These are phyloP conservation scores for Erysimum cheiranthoides DNA, from an alignment of 345 rosid species.

Conservation along the genomic window DNA sequence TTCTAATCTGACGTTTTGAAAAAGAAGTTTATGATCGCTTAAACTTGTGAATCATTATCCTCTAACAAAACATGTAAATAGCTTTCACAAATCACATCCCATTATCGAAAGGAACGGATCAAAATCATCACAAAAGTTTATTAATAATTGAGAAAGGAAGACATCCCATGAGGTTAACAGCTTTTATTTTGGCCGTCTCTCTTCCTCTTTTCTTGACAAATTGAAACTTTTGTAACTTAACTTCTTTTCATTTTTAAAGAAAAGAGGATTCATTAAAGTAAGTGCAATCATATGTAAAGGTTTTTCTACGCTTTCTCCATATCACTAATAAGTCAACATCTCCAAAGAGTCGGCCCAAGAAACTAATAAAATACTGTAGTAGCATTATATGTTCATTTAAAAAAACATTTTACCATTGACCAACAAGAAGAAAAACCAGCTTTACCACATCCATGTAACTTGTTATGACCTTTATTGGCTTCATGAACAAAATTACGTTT, in stretches of 20 bases:
- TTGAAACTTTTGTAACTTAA: slow-evolving; percentile 34
- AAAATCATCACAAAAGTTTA: slow-evolving; percentile 31
- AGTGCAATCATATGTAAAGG: slow-evolving; percentile 35
- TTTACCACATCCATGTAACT: not conserved
- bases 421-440: not conserved
- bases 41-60: not conserved
- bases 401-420: not conserved
- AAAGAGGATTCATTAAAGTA: slow-evolving; percentile 31
- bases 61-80: not conserved
- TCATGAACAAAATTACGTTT: not conserved
- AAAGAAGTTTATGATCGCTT: not conserved
- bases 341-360: slow-evolving; percentile 16
- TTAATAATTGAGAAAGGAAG: slow-evolving; percentile 40
- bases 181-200: slow-evolving; percentile 42
- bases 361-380: not conserved
- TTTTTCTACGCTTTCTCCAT: slow-evolving; percentile 30
- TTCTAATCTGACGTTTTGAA: not conserved
- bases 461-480: not conserved
- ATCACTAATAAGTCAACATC: slow-evolving; percentile 42
- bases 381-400: not conserved
- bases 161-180: slow-evolving; percentile 49
- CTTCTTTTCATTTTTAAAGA: not conserved
- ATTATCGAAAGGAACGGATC: slow-evolving; percentile 21
- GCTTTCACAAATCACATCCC: not conserved
- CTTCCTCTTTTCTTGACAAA: slow-evolving; percentile 43